Conservation (phyloP, 2,329 filamentous ascomycete species). For the Fusarium verrucosum region DNA sequence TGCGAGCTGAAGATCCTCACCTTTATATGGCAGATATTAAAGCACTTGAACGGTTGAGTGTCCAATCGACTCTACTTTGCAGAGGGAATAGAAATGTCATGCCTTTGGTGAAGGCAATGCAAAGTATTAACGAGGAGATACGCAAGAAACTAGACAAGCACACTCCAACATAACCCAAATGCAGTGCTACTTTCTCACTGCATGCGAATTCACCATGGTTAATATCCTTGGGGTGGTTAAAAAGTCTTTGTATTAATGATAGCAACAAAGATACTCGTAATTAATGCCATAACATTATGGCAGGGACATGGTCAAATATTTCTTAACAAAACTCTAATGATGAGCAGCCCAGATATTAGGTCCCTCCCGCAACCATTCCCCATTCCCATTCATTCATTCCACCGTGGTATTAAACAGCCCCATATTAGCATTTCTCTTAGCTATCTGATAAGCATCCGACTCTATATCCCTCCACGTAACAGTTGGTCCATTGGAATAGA, state of each 20-base stretch:
- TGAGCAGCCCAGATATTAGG: not conserved
- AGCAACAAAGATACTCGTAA: not conserved
- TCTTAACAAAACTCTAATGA: not conserved
- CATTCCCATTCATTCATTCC: no score
- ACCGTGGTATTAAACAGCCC: constrained; percentile 2
- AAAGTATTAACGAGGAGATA: constrained; percentile 41
- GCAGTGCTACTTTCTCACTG: no score
- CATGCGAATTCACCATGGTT: not conserved
- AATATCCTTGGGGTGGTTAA: not conserved
- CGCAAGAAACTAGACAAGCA: constrained; percentile 14
- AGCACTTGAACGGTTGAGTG: constrained; percentile 30
- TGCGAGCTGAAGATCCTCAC: constrained; percentile 29
- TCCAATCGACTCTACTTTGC: constrained; percentile 29
- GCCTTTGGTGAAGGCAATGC: constrained; percentile 43
- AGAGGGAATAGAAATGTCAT: constrained; percentile 41
- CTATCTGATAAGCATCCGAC: constrained; percentile 16
- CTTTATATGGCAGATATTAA: constrained; percentile 33
- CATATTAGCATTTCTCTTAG: not conserved
- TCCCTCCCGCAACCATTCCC: not conserved
- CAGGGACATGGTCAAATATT: not conserved
- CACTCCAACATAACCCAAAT: not conserved
- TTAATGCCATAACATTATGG: not conserved
- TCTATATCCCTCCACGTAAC: constrained; percentile 16
- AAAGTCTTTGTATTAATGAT: not conserved
- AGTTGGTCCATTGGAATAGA: not conserved